Conservation (phyloP, 176 grass and related monocot species). For the Rhipidocladum racemiflorum region DNA sequence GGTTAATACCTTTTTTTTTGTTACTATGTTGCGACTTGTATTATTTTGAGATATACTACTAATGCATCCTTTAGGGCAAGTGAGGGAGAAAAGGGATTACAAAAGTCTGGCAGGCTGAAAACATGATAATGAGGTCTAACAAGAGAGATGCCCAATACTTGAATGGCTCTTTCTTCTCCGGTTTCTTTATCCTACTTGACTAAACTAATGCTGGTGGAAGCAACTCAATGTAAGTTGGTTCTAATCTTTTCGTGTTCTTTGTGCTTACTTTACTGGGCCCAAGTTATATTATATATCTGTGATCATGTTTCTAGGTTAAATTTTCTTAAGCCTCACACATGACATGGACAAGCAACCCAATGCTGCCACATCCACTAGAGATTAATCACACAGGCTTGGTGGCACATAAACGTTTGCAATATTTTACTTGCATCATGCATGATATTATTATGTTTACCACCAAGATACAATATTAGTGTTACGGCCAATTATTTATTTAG, state of each 20-base stretch:
- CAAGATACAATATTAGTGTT: conserved; percentile 39
- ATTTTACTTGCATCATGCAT: conserved; percentile 36
- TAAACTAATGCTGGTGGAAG: conserved; percentile 43
- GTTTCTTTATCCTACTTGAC: conserved; percentile 20
- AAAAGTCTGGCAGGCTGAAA: conserved; percentile 42
- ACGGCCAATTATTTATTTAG: conserved; percentile 36
- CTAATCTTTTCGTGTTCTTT: conserved; percentile 31
- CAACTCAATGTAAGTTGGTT: conserved; percentile 36
- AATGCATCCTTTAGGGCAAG: conserved; percentile 10
- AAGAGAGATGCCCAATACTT: conserved; percentile 45
- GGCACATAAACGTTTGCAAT: conserved; percentile 1
- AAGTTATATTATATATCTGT: conserved; percentile 33
- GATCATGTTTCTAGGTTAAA: conserved; percentile 47
- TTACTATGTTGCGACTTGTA: conserved; percentile 19
- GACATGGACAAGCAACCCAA: conserved; percentile 42
- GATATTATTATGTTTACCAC: conserved; percentile 36
- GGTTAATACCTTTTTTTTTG: neutral
- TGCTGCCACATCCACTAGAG: conserved; percentile 29
- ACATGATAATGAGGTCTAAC: conserved; percentile 45
- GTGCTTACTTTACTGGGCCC: conserved; percentile 38
- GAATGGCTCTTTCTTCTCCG: conserved; percentile 47
- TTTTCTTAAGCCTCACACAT: conserved; percentile 18
- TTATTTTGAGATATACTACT: conserved; percentile 14
- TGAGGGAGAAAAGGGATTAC: neutral
- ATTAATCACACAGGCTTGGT: conserved; percentile 31